Evolutionary conservation across 2,329 filamentous ascomycete genomes (phyloP).

Genomic region (Parastagonospora nodorum): DNA sequence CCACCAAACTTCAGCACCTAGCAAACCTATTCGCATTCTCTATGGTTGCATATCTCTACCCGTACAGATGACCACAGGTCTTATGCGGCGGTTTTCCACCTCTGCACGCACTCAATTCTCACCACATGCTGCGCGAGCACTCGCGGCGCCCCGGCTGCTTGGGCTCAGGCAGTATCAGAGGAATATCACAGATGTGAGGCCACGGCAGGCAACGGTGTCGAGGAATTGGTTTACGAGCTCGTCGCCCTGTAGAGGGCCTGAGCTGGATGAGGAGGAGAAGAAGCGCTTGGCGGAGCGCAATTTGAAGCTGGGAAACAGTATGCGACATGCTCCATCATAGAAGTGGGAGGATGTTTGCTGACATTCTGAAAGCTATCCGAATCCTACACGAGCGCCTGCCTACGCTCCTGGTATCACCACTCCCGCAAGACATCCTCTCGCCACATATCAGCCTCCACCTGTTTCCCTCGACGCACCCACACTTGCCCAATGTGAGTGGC

Average conservation of each 20-base stretch:
- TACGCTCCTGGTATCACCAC: conserved; percentile 63
- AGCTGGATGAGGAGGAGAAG: conserved; percentile 45
- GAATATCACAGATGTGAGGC: conserved; percentile 37
- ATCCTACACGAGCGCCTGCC: conserved; percentile 67
- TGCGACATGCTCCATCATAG: conserved; percentile 14
- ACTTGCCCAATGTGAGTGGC: conserved; percentile 90
- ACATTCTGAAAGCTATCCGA: conserved; percentile 56
- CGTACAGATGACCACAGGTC: conserved; percentile 49
- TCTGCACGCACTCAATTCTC: conserved; percentile 44
- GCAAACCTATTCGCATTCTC: conserved; percentile 10
- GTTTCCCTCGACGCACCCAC: conserved; percentile 77
- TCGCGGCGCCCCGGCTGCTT: conserved; percentile 34
- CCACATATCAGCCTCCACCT: conserved; percentile 66
- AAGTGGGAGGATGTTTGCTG: conserved; percentile 3
- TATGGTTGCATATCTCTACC: conserved; percentile 39
- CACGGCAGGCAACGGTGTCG: conserved; percentile 39
- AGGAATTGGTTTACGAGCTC: conserved; percentile 53
- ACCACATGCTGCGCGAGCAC: conserved; percentile 21
- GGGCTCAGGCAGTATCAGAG: conserved; percentile 41
- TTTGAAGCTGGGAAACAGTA: conserved; percentile 67
- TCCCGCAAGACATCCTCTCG: conserved; percentile 66
- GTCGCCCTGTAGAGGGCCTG: conserved; percentile 30
- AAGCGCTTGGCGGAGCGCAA: conserved; percentile 63
- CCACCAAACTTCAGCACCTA: conserved; percentile 4
- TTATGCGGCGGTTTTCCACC: conserved; percentile 54